Percentiles rank a stretch among this genome's conserved stretches.
phyloP scores from a whole-genome alignment of 805 yeast species.

The Metschnikowia hibisci region DNA sequence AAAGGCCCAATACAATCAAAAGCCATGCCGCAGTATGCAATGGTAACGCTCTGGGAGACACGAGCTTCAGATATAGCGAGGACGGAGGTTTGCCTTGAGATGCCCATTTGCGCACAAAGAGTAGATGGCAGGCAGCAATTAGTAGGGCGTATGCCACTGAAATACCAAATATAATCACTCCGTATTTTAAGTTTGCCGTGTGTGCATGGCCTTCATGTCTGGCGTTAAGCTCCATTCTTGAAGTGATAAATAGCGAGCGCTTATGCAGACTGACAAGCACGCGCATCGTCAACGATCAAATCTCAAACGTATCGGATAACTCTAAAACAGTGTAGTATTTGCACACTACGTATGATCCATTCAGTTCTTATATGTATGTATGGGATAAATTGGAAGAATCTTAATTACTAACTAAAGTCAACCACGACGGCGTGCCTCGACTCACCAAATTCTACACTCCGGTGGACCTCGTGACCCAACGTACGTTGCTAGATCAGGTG shows the following conservation, averaged over 20 bases:
- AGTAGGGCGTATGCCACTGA: constrained; percentile 38
- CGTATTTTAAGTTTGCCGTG: constrained; percentile 55
- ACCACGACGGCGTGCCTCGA: constrained; percentile 86
- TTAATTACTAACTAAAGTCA: constrained; percentile 48
- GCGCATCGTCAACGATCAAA: constrained; percentile 2
- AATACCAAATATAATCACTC: constrained; percentile 46
- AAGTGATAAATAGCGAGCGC: neutral
- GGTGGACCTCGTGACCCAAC: constrained; percentile 80
- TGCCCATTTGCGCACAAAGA: constrained; percentile 35
- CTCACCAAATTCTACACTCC: constrained; percentile 89
- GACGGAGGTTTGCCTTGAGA: constrained; percentile 32
- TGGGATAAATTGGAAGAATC: neutral
- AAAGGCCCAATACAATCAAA: constrained; percentile 24
- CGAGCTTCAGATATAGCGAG: constrained; percentile 23
- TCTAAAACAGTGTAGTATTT: too few species aligned
- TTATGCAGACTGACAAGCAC: neutral
- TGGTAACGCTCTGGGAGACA: constrained; percentile 28
- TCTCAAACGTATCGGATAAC: too few species aligned
- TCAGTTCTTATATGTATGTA: constrained; percentile 76
- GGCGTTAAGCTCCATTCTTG: constrained; percentile 9
- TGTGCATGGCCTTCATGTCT: constrained; percentile 54
- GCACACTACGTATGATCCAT: constrained; percentile 67
- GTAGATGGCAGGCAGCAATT: constrained; percentile 30
- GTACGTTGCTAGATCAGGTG: constrained; percentile 74
- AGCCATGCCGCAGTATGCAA: constrained; percentile 35